Percentiles rank a stretch among this genome's conserved stretches.
Evolutionary conservation across 176 grass and related monocot genomes (phyloP).

Genomic region (Pontederia paniculata): DNA sequence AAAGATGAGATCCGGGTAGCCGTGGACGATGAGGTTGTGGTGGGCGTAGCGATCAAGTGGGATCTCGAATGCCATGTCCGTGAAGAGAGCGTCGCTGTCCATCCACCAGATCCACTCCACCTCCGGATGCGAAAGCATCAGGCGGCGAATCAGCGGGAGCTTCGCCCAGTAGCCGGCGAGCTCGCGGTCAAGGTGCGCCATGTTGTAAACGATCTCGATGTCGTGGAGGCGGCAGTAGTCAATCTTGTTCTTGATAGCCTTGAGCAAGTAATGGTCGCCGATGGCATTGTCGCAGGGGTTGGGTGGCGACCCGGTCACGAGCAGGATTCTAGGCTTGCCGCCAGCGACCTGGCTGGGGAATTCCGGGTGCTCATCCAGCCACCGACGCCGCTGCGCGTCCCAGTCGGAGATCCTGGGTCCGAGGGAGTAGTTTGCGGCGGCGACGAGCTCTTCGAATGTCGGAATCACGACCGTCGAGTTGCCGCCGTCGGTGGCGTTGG

Average conservation of each 20-base stretch:
- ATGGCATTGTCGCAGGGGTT: constrained; percentile 35
- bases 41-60: constrained; percentile 33
- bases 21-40: constrained; percentile 47
- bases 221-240: constrained; percentile 77
- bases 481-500: background rate
- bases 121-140: constrained; percentile 76
- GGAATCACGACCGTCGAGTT: constrained; percentile 14
- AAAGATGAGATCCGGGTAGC: constrained; percentile 39
- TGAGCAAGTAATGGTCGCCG: constrained; percentile 52
- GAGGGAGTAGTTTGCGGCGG: constrained; percentile 21
- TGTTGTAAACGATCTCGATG: constrained; percentile 46
- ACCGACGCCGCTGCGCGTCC: constrained; percentile 39
- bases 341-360: constrained; percentile 33
- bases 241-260: constrained; percentile 62
- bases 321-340: constrained; percentile 33
- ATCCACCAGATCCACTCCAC: constrained; percentile 86
- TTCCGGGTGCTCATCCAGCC: constrained; percentile 37
- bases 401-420: constrained; percentile 38
- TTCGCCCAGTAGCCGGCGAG: constrained; percentile 56
- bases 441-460: constrained; percentile 14
- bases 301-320: constrained; percentile 50
- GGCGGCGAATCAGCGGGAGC: constrained; percentile 46
- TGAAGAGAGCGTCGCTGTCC: constrained; percentile 62
- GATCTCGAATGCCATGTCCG: constrained; percentile 74
- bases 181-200: constrained; percentile 32